Percentiles rank a stretch among this genome's conserved stretches.
phyloP scores from a whole-genome alignment of 768 basidiomycete genomes.

The Phlebiopsis flavidoalba region DNA sequence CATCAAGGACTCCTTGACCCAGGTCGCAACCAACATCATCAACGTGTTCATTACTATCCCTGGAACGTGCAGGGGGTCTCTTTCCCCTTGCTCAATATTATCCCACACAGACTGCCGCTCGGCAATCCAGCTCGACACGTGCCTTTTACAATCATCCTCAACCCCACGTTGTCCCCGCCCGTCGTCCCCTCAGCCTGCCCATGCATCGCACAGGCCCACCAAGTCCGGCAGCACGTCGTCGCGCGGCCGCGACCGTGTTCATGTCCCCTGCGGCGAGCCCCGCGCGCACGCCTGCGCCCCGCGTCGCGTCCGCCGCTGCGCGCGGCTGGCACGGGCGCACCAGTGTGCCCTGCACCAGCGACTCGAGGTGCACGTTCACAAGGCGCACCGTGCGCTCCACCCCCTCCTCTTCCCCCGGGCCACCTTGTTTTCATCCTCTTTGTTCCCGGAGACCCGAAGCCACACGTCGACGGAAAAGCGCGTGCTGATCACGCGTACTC shows the following conservation, averaged over 20 bases:
- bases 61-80: no score
- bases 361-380: conserved; percentile 75
- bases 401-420: conserved; percentile 28
- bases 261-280: conserved; percentile 70
- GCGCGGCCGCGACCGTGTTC: conserved; percentile 50
- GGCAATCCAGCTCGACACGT: no score
- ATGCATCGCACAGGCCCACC: conserved; percentile 56
- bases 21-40: conserved; percentile 68
- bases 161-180: conserved; percentile 68
- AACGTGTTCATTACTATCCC: conserved; percentile 76
- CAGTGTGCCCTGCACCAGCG: conserved; percentile 38
- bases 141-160: no score
- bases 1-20: conserved; percentile 43
- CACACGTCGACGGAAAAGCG: conserved; percentile 53
- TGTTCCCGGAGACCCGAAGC: conserved; percentile 31
- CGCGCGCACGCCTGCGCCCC: conserved; percentile 40
- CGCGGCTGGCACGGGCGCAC: conserved; percentile 44
- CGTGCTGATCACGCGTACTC: conserved; percentile 51
- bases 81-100: no score
- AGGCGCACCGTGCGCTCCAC: conserved; percentile 51
- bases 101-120: no score
- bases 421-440: conserved; percentile 11
- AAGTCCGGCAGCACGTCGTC: conserved; percentile 40
- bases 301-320: conserved; percentile 46
- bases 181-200: conserved; percentile 37